A percentile compares a stretch with the other conserved stretches of the same genome.
These are phyloP conservation scores for Fusarium algeriense DNA, from an alignment of 2,329 filamentous ascomycete species.

Conservation along the genomic window DNA sequence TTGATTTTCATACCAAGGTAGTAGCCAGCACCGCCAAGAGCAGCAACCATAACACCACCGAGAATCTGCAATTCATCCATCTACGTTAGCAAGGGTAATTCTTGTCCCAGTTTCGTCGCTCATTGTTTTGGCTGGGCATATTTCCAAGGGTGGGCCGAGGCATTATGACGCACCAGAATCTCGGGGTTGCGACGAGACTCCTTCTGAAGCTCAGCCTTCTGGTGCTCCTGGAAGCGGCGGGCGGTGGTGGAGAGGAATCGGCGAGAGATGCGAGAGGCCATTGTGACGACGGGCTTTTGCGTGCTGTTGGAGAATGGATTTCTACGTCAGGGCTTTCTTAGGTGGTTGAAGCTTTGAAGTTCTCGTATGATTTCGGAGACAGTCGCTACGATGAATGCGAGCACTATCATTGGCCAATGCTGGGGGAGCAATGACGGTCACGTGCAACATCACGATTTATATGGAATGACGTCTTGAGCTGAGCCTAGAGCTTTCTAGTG, in stretches of 20 bases:
- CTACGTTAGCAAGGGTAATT: slow-evolving; percentile 31
- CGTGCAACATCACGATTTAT: slow-evolving; percentile 23
- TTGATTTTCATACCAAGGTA: slow-evolving; percentile 75
- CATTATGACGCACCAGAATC: slow-evolving; percentile 58
- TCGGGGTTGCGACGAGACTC: slow-evolving; percentile 69
- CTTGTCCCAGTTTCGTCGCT: not conserved
- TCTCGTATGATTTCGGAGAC: slow-evolving; percentile 51
- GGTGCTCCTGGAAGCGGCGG: slow-evolving; percentile 62
- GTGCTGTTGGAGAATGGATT: slow-evolving; percentile 31
- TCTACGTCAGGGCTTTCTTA: slow-evolving; percentile 35
- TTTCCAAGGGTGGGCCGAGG: slow-evolving; percentile 34
- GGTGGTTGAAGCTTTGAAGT: slow-evolving; percentile 45
- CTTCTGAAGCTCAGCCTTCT: slow-evolving; percentile 64
- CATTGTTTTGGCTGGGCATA: slow-evolving; percentile 15
- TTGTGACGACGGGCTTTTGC: slow-evolving; percentile 52
- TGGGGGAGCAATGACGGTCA: slow-evolving; percentile 30
- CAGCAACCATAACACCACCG: slow-evolving; percentile 88
- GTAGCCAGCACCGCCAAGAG: slow-evolving; percentile 89
- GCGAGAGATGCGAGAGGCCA: slow-evolving; percentile 69
- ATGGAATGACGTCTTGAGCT: slow-evolving; percentile 35
- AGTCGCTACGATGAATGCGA: slow-evolving; percentile 32
- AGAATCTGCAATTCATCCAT: slow-evolving; percentile 74
- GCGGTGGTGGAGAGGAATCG: slow-evolving; percentile 67
- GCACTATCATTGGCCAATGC: slow-evolving; percentile 48
- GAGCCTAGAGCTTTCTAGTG: not conserved